Evolutionary conservation across 306 rosid species (phyloP).

Genomic region (Vigna nakashimae): DNA sequence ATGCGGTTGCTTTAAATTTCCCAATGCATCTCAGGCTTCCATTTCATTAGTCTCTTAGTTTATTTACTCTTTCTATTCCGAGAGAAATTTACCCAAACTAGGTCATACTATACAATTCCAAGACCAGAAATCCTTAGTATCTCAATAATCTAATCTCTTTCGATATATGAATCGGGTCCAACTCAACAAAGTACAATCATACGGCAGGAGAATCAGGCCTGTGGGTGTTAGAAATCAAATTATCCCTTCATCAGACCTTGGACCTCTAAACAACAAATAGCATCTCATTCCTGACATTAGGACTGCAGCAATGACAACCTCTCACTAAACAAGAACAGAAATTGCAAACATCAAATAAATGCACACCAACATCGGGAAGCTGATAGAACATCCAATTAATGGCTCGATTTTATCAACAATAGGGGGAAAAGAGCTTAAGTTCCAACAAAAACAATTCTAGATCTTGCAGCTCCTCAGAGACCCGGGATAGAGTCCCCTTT

Average conservation of each 20-base stretch:
- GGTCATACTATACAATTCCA: not conserved
- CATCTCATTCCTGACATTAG: not conserved
- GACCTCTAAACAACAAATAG: not conserved
- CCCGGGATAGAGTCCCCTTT: not conserved
- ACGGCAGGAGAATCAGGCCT: not conserved
- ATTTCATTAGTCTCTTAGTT: constrained; percentile 8
- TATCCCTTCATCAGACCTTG: not conserved
- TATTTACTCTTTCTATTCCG: not conserved
- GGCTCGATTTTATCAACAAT: not conserved
- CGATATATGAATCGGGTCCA: not conserved
- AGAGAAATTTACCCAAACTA: not conserved
- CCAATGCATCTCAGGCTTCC: constrained; percentile 3
- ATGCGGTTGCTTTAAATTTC: not conserved
- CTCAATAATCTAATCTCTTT: not conserved
- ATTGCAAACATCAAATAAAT: not conserved
- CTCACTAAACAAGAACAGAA: constrained; percentile 2
- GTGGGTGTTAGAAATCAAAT: not conserved
- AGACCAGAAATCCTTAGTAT: not conserved
- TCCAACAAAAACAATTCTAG: not conserved
- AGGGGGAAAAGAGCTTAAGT: not conserved
- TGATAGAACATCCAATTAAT: not conserved
- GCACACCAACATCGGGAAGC: not conserved
- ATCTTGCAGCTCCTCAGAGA: not conserved
- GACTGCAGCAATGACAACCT: not conserved
- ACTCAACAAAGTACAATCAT: not conserved